Conservation (phyloP, 495 filamentous ascomycete species). For the Emericellopsis terricola region DNA sequence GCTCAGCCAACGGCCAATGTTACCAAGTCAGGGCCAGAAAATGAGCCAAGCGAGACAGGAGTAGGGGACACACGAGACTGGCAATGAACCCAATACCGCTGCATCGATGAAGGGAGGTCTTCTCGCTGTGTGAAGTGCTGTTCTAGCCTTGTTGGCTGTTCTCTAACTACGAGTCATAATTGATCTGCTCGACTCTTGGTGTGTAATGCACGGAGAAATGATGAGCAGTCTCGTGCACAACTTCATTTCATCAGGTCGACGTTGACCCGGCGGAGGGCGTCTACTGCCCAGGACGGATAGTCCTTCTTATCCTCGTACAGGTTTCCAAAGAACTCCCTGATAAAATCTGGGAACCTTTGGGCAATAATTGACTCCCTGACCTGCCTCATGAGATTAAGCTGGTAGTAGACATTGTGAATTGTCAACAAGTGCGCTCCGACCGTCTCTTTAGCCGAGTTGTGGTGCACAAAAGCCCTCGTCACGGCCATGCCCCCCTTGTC, state of each 20-base stretch:
- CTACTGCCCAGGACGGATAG: slow-evolving; percentile 71
- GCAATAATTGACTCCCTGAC: slow-evolving; percentile 65
- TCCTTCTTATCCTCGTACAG: slow-evolving; percentile 48
- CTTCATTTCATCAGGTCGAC: slow-evolving; percentile 41
- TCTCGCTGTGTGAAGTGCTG: too few relatives aligned
- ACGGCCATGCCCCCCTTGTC: slow-evolving; percentile 62
- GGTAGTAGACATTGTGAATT: slow-evolving; percentile 87
- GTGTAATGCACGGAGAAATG: too few relatives aligned
- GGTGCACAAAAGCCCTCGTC: slow-evolving; percentile 78
- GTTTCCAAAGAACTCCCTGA: slow-evolving; percentile 56
- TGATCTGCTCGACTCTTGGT: too few relatives aligned
- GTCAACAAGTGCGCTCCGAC: slow-evolving; percentile 87
- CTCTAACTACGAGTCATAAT: too few relatives aligned
- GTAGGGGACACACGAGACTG: too few relatives aligned
- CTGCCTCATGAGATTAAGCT: slow-evolving; percentile 62
- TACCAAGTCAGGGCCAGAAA: too few relatives aligned
- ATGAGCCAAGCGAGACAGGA: too few relatives aligned
- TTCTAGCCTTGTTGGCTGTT: too few relatives aligned
- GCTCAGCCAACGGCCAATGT: too few relatives aligned
- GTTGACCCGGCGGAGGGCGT: slow-evolving; percentile 66
- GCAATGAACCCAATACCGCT: too few relatives aligned
- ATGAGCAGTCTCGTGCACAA: not conserved
- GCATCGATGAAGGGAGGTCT: too few relatives aligned
- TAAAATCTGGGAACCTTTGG: slow-evolving; percentile 62
- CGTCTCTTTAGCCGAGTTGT: slow-evolving; percentile 85